phyloP scores from a whole-genome alignment of 768 basidiomycete species.

The Mycena polygramma region DNA sequence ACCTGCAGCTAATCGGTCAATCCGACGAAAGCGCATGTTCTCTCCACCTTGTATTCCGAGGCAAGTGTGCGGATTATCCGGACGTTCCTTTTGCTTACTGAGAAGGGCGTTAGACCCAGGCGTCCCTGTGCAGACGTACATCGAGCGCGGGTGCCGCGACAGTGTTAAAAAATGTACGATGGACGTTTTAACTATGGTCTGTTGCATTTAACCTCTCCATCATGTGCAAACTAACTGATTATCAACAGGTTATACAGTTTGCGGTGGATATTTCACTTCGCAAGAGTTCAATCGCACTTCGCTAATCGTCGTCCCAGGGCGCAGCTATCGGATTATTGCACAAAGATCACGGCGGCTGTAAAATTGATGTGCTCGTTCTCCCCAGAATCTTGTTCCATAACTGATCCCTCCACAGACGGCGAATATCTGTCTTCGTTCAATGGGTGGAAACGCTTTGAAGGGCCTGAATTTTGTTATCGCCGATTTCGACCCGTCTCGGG shows the following conservation, averaged over 20 bases:
- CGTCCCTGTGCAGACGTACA: slow-evolving; percentile 14
- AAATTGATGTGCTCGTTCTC: neutral
- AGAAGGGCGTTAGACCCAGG: slow-evolving; percentile 2
- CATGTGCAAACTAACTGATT: neutral
- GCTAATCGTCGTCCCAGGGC: neutral
- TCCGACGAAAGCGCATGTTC: slow-evolving; percentile 14
- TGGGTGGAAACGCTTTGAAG: neutral
- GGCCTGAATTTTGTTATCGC: slow-evolving; percentile 11
- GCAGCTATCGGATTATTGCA: slow-evolving; percentile 7
- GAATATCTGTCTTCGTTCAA: slow-evolving; percentile 13
- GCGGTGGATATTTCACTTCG: slow-evolving; percentile 2
- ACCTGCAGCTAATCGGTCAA: slow-evolving; percentile 23
- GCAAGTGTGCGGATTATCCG: neutral
- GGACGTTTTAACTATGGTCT: slow-evolving; percentile 22
- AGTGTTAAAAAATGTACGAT: slow-evolving; percentile 14
- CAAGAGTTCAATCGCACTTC: neutral
- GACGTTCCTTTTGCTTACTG: neutral
- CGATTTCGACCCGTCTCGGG: slow-evolving; percentile 22
- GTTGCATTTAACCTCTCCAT: neutral
- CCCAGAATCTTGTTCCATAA: neutral
- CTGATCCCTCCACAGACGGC: slow-evolving; percentile 9
- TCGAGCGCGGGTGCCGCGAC: slow-evolving; percentile 8
- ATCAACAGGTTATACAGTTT: slow-evolving; percentile 11
- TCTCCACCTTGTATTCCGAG: slow-evolving; percentile 18
- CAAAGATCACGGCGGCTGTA: slow-evolving; percentile 21